Percentiles rank a stretch among this genome's conserved stretches.
These are phyloP conservation scores for Colletotrichum noveboracense DNA, from an alignment of 2,329 filamentous ascomycete genomes.

Conservation along the genomic window DNA sequence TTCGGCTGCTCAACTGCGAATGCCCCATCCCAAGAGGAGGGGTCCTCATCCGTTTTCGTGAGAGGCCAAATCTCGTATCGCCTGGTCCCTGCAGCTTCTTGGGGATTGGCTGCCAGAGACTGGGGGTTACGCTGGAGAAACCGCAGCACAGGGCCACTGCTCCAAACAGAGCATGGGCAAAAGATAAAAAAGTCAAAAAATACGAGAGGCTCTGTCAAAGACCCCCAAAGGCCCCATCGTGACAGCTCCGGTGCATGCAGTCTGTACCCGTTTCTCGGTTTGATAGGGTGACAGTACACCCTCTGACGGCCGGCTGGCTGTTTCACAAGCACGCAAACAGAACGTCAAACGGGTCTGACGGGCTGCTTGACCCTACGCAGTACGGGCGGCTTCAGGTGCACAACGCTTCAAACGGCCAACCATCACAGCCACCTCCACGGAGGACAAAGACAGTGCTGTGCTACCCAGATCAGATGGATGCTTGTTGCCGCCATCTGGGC, in stretches of 20 bases:
- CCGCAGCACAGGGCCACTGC: background rate
- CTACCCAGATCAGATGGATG: background rate
- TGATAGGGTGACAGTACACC: conserved; percentile 14
- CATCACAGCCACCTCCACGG: conserved; percentile 15
- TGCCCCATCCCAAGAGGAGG: background rate
- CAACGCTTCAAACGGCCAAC: conserved; percentile 11
- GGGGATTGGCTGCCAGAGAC: conserved; percentile 11
- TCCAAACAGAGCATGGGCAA: background rate
- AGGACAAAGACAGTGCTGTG: background rate
- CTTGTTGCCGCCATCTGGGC: background rate
- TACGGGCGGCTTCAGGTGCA: conserved; percentile 10
- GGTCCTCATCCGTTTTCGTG: background rate
- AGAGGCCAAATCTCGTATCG: conserved; percentile 9
- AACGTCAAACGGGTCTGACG: conserved; percentile 17
- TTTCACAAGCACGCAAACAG: conserved; percentile 17
- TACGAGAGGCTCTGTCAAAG: conserved; percentile 11
- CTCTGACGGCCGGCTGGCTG: background rate
- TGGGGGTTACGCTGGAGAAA: conserved; percentile 4
- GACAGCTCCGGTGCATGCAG: background rate
- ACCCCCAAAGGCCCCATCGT: background rate
- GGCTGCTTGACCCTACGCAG: background rate
- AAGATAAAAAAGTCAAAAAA: conserved; percentile 3
- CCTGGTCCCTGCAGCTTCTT: conserved; percentile 14
- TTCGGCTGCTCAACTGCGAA: background rate
- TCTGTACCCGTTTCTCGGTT: background rate